Percentiles rank a stretch among this genome's conserved stretches.
Conservation (phyloP, 257 asterid genomes). For the Nicotiana knightiana region DNA sequence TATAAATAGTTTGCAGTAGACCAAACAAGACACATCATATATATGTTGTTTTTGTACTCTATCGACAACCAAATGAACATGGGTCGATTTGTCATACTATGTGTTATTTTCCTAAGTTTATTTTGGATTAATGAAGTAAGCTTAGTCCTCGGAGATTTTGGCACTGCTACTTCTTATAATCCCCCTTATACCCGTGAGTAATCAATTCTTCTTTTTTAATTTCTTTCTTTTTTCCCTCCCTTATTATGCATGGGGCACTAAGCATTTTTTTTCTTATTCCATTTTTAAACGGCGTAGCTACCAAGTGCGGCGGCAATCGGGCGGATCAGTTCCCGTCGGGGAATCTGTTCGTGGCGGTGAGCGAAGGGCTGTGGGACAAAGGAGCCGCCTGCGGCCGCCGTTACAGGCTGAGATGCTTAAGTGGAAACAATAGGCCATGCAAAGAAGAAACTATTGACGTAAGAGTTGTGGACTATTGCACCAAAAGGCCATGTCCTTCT, state of each 20-base stretch:
- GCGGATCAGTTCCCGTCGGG: slow-evolving; percentile 26
- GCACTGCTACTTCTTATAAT: slow-evolving; percentile 27
- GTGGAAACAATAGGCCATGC: slow-evolving; percentile 49
- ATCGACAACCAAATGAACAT: not conserved
- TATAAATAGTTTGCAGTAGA: not conserved
- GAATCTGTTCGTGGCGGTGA: slow-evolving; percentile 31
- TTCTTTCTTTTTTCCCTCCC: not conserved
- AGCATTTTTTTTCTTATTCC: not conserved
- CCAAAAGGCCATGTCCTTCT: slow-evolving; percentile 55
- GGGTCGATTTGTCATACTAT: not conserved
- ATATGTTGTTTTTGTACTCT: not conserved
- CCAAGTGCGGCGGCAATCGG: slow-evolving; percentile 29
- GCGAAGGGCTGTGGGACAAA: slow-evolving; percentile 51
- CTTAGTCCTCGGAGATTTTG: slow-evolving; percentile 20
- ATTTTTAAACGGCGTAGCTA: slow-evolving; percentile 14
- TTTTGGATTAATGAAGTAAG: not conserved
- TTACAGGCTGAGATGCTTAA: slow-evolving; percentile 40
- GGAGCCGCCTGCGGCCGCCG: slow-evolving; percentile 53
- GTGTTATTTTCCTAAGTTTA: not conserved
- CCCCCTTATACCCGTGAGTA: slow-evolving; percentile 27
- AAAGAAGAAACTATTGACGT: slow-evolving; percentile 45
- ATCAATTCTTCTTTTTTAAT: too few species aligned
- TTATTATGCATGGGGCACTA: not conserved
- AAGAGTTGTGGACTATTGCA: slow-evolving; percentile 65
- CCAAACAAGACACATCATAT: not conserved